Base-by-base conservation (phyloP, 345 rosid species). In the Sapria himalayana region DNA sequence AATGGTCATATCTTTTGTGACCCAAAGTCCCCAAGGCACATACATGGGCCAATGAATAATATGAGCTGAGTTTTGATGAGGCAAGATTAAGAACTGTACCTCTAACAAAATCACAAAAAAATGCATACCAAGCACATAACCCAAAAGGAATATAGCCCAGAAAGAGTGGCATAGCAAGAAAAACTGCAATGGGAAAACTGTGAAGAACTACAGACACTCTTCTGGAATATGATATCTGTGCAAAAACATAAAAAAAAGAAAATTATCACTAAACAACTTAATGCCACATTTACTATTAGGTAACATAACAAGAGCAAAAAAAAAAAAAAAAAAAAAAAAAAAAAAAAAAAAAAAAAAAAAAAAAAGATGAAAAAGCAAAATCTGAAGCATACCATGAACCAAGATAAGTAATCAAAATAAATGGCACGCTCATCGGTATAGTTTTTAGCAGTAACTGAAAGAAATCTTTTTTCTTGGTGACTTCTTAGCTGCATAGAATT, bases 371-470 rank as follows among this genome's bases (percentile, higher is more conserved):
- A n/a, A n/a, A n/a, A n/a, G n/a, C n/a, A n/a, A n/a, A n/a, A n/a
- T n/a, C 39, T 43, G 41, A 15, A 41, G 37, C 70, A 15, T 55
- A 89, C 98, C 73, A 76, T 61, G 71, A 82, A 59, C 67, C 60
- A 48, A 27, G 84, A 67, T 36, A 89, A 67, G 68, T 76, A 89
- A 63, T 89, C 98, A 67, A 89, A 89, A 93, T 72, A 89, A 56
- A 89, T 65, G 50, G 91, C 81, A 41, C 70, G 61, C 55, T 73
- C 95, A 61, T 71, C 71, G 49, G 20, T 49, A 37, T 62, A 56
- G 15, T 35, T 58, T 22, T 54, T 35, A 40, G 56, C 39, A 60
- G 44, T 54, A 45, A 63, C 56, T 43, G 41, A 52, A 51, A 62
- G 51, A 38, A 56, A 51, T 51, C 54, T 62, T 60, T 81, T 71